Percentiles rank a stretch among this genome's conserved stretches.
These are phyloP conservation scores for Zopfia rhizophila DNA, from an alignment of 2,329 filamentous ascomycete genomes.

Conservation along the genomic window DNA sequence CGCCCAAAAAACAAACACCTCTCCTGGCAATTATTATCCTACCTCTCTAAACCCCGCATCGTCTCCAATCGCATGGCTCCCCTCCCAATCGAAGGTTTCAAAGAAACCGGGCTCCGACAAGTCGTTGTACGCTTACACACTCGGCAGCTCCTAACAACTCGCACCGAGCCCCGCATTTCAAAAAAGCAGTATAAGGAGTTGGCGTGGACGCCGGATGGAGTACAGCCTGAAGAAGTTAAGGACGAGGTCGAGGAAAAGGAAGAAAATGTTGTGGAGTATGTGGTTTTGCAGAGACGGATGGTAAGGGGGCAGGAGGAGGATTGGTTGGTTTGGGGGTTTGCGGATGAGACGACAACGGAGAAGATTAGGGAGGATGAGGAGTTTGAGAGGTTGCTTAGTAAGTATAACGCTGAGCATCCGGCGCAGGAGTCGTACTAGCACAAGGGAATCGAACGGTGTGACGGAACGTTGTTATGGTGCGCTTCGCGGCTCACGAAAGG, in stretches of 20 bases:
- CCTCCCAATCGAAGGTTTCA: slow-evolving; percentile 54
- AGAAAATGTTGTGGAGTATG: slow-evolving; percentile 68
- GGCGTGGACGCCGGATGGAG: slow-evolving; percentile 18
- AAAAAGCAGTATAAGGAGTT: slow-evolving; percentile 25
- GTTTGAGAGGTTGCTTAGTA: slow-evolving; percentile 32
- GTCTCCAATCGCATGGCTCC: slow-evolving; percentile 65
- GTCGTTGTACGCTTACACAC: slow-evolving; percentile 38
- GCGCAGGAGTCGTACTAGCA: no score
- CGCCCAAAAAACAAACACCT: slow-evolving; percentile 62
- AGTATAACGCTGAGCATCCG: slow-evolving; percentile 23
- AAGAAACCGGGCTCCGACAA: slow-evolving; percentile 27
- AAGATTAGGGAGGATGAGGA: slow-evolving; percentile 33
- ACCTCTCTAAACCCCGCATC: slow-evolving; percentile 55
- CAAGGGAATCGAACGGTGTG: no score
- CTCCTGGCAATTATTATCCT: slow-evolving; percentile 47
- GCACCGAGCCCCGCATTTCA: not conserved
- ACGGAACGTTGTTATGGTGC: no score
- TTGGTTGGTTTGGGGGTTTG: slow-evolving; percentile 75
- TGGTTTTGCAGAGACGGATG: slow-evolving; percentile 68
- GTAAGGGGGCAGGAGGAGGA: slow-evolving; percentile 57
- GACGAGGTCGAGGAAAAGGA: slow-evolving; percentile 14
- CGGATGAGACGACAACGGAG: slow-evolving; percentile 59
- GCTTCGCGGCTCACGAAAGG: no score
- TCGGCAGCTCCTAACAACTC: slow-evolving; percentile 27
- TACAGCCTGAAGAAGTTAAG: slow-evolving; percentile 4